Percentiles rank a stretch among this genome's conserved stretches.
Evolutionary conservation across 2,329 filamentous ascomycete genomes (phyloP).

Genomic region (Fusarium oligoseptatum): DNA sequence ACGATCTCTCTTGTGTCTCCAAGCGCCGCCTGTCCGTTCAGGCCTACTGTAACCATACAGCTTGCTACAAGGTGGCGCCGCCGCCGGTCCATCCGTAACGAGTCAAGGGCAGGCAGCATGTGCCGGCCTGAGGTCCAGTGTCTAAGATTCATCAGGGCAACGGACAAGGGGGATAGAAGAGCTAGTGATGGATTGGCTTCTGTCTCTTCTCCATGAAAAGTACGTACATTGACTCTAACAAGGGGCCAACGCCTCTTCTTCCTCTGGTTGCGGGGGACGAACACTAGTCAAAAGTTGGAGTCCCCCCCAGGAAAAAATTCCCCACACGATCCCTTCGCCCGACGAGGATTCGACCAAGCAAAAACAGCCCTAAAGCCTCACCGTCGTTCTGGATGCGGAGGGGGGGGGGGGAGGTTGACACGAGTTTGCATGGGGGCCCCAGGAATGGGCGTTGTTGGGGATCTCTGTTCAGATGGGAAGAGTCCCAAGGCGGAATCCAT

Average conservation of each 20-base stretch:
- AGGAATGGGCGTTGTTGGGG: constrained; percentile 18
- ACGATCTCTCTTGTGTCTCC: constrained; percentile 11
- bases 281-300: constrained; percentile 39
- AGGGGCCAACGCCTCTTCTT: not conserved
- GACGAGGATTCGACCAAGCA: constrained; percentile 17
- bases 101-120: constrained; percentile 25
- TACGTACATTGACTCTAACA: too few relatives aligned
- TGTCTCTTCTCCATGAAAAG: not conserved
- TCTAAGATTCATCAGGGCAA: constrained; percentile 33
- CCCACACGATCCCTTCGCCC: constrained; percentile 47
- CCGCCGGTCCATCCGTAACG: constrained; percentile 33
- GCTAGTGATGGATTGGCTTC: too few relatives aligned
- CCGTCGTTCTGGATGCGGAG: constrained; percentile 35
- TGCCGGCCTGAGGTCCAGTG: constrained; percentile 18
- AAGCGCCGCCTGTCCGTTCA: constrained; percentile 40
- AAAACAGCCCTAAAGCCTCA: constrained; percentile 17
- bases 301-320: constrained; percentile 39
- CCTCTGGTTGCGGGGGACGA: constrained; percentile 40
- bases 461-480: not conserved
- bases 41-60: not conserved
- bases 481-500: constrained; percentile 10
- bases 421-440: constrained; percentile 5
- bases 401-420: not conserved
- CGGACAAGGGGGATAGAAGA: not conserved
- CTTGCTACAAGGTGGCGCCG: constrained; percentile 1